Conservation (phyloP, 2,329 filamentous ascomycete genomes). For the Neofusicoccum sp. region DNA sequence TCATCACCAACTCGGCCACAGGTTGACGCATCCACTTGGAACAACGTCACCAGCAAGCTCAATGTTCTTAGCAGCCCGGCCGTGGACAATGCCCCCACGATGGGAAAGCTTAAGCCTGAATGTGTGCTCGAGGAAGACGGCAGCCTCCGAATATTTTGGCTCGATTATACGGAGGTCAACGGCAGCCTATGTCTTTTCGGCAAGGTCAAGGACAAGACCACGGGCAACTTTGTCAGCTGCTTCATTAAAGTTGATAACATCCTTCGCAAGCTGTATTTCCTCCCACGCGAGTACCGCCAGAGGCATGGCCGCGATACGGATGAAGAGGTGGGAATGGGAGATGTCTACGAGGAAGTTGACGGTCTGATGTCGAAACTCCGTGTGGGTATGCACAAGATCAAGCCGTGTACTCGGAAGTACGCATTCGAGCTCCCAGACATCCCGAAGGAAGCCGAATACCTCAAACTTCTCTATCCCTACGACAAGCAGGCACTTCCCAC, state of each 20-base stretch:
- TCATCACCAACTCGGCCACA: constrained; percentile 70
- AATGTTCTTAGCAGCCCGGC: constrained; percentile 78
- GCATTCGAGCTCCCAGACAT: constrained; percentile 88
- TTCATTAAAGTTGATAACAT: constrained; percentile 97
- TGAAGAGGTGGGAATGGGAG: constrained; percentile 79
- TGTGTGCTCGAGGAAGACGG: constrained; percentile 94
- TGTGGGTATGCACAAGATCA: constrained; percentile 90
- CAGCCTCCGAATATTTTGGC: constrained; percentile 92
- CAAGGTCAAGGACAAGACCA: constrained; percentile 89
- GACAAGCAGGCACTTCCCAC: constrained; percentile 73
- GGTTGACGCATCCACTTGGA: constrained; percentile 84
- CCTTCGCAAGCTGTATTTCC: constrained; percentile 85
- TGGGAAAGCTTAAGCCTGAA: constrained; percentile 78
- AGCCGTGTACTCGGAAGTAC: constrained; percentile 84
- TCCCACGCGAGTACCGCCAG: constrained; percentile 69
- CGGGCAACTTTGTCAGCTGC: constrained; percentile 76
- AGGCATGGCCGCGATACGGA: constrained; percentile 65
- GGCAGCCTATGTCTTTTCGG: constrained; percentile 92
- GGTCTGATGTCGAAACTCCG: constrained; percentile 81
- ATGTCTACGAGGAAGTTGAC: constrained; percentile 89
- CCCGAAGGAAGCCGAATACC: constrained; percentile 84
- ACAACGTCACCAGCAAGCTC: constrained; percentile 77
- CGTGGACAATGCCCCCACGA: constrained; percentile 57
- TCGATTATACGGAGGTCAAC: constrained; percentile 89
- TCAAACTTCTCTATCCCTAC: constrained; percentile 96